Conservation (phyloP, 148 eudicot genomes). For the Pharnaceum exiguum region DNA sequence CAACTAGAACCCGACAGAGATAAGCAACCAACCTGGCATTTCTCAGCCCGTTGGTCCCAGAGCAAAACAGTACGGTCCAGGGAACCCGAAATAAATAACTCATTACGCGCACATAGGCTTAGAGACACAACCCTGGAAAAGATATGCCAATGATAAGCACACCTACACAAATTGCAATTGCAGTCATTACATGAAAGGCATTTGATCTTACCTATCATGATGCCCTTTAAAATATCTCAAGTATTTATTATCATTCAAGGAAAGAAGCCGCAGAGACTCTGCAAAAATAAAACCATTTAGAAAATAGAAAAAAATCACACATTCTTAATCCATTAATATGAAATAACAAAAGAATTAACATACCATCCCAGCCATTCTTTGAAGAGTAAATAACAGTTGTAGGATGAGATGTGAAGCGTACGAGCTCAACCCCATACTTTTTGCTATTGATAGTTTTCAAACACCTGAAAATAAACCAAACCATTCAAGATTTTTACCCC, state of each 20-base stretch:
- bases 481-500: slow-evolving; percentile 10
- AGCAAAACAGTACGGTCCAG: slow-evolving; percentile 89
- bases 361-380: slow-evolving; percentile 99
- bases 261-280: slow-evolving; percentile 96
- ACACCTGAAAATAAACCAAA: slow-evolving; percentile 48
- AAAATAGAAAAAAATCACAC: no score
- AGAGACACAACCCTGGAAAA: slow-evolving; percentile 79
- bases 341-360: slow-evolving; percentile 13
- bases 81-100: slow-evolving; percentile 81
- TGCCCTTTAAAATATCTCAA: slow-evolving; percentile 97
- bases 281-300: slow-evolving; percentile 14
- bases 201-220: slow-evolving; percentile 72
- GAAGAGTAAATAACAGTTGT: slow-evolving; percentile 97
- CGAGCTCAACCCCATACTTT: slow-evolving; percentile 95
- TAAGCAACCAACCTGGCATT: slow-evolving; percentile 65
- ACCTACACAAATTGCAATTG: neutral
- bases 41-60: slow-evolving; percentile 97
- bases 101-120: slow-evolving; percentile 85
- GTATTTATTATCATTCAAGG: slow-evolving; percentile 93
- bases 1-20: slow-evolving; percentile 1
- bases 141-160: slow-evolving; percentile 8
- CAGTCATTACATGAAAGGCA: neutral
- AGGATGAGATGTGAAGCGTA: slow-evolving; percentile 90
- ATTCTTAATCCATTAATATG: neutral
- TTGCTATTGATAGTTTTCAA: slow-evolving; percentile 97